Base-by-base conservation (phyloP, 139 green algal genomes). In the Closterium sp. region DNA sequence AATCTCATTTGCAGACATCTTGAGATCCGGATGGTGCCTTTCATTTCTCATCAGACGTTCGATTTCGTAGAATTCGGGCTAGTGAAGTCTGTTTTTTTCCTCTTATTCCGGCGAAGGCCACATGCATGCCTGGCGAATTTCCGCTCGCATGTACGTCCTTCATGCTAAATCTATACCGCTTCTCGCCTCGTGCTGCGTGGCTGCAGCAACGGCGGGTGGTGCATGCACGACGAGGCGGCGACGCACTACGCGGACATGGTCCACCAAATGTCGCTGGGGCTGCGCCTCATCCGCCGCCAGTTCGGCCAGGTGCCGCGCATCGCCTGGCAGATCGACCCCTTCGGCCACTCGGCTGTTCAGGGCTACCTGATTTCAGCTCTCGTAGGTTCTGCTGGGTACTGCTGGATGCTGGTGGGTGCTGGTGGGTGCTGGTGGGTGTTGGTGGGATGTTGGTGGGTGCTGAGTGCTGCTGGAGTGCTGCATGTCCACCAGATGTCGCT, bases 241-340 rank as follows among this genome's bases (percentile, higher is more conserved):
- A 90, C 95, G 1, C 95, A 98, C 85, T 99, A 97, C 69, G 91
- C 96, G 10, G 95, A 91, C 35, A 92, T 98, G 97, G 95, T 99
- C 34, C 97, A 99, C 90, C 97, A 99, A 90, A 98, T 96, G 5
- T 97, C 97, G 2, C 89, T 94, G 7, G 97, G 97, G 2, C 97
- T 98, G 90, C 89, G 90, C 89, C 97, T 92, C 33, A 87, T 96
- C 25, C 55, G 32, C n/a, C 23, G 66, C n/a, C 84, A 94, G 38
- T 95, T 95, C 64, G 92, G 36, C 30, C 23, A 87, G 31, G 30
- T 81, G 4, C 97, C 97, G 0, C 91, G 64, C 0, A 91, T 98
- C 1, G 96, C 94, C 0, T 99, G 97, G 97, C 97, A 99, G 94
- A 95, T 99, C 34, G 97, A 99, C 91, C 97, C 97, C 10, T 99